Percentiles rank a stretch among this genome's conserved stretches.
phyloP scores from a whole-genome alignment of 2,329 filamentous ascomycete genomes.

The Cytospora mali region DNA sequence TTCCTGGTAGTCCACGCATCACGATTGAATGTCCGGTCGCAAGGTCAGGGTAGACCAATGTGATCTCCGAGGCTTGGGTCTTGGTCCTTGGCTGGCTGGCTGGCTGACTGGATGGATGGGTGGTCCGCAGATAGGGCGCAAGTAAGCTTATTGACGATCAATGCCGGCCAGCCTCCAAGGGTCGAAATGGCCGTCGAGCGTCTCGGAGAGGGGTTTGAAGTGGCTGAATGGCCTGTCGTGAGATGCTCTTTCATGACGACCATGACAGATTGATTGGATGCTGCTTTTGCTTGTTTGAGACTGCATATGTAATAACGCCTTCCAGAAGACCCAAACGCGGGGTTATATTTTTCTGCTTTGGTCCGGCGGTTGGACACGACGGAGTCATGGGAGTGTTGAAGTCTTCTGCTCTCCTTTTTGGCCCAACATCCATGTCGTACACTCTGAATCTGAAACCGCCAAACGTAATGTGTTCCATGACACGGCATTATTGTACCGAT shows the following conservation, averaged over 20 bases:
- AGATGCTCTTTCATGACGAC: background rate
- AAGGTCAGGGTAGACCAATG: background rate
- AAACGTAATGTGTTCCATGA: background rate
- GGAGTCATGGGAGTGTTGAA: slow-evolving; percentile 1
- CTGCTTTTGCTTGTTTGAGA: background rate
- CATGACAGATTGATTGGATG: slow-evolving; percentile 19
- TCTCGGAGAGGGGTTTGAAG: background rate
- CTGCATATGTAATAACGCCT: slow-evolving; percentile 6
- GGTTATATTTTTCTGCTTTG: slow-evolving; percentile 4
- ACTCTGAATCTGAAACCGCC: slow-evolving; percentile 5
- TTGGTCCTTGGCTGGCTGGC: no score
- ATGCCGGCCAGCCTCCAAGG: background rate
- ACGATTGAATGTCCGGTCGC: no score
- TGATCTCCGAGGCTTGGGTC: background rate
- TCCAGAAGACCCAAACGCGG: slow-evolving; percentile 12
- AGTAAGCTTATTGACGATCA: background rate
- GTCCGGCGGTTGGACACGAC: slow-evolving; percentile 12
- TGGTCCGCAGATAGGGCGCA: no score
- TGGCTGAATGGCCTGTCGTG: slow-evolving; percentile 9
- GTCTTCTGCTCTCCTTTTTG: slow-evolving; percentile 3
- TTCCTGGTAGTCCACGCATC: no score
- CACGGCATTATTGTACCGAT: slow-evolving; percentile 9
- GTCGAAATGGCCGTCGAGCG: background rate
- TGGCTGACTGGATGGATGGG: no score
- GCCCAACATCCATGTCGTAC: slow-evolving; percentile 5